phyloP scores from a whole-genome alignment of 2,329 filamentous ascomycete species.

The Ceratocystis harringtonii region DNA sequence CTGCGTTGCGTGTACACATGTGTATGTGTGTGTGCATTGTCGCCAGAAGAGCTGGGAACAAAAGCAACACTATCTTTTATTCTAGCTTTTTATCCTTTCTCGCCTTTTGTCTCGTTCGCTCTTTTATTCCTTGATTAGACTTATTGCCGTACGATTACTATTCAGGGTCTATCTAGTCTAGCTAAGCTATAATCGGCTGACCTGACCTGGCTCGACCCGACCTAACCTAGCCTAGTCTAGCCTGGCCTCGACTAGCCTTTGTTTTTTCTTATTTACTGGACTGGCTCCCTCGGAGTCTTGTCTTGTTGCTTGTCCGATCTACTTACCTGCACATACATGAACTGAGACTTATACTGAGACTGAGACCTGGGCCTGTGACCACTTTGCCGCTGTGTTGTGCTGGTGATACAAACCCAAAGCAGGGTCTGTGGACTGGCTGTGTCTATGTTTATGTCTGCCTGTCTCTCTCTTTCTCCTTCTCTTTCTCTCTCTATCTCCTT shows the following conservation, averaged over 20 bases:
- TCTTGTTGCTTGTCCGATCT: not conserved
- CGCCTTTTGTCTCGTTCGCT: not conserved
- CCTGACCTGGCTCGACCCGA: not conserved
- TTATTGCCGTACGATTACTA: not conserved
- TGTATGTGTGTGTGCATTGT: not conserved
- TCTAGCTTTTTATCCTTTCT: not conserved
- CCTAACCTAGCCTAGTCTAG: not conserved
- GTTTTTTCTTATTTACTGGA: not conserved
- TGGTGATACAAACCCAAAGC: not conserved
- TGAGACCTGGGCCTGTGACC: not conserved
- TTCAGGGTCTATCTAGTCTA: too few species aligned
- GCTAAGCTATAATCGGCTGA: too few species aligned
- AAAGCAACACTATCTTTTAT: not conserved
- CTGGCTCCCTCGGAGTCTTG: not conserved
- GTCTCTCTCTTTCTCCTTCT: too few species aligned
- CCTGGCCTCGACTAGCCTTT: not conserved
- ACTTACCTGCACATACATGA: not conserved
- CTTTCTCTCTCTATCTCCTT: too few species aligned
- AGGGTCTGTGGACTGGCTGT: not conserved
- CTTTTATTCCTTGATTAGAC: not conserved
- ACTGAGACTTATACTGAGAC: slow-evolving; percentile 3
- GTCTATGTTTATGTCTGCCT: too few species aligned
- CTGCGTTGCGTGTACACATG: not conserved
- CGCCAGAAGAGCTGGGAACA: not conserved
- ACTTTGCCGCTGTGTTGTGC: not conserved